These are phyloP conservation scores for Mycosphaerelloides madeirae DNA, from an alignment of 2,329 filamentous ascomycete genomes.

Conservation along the genomic window DNA sequence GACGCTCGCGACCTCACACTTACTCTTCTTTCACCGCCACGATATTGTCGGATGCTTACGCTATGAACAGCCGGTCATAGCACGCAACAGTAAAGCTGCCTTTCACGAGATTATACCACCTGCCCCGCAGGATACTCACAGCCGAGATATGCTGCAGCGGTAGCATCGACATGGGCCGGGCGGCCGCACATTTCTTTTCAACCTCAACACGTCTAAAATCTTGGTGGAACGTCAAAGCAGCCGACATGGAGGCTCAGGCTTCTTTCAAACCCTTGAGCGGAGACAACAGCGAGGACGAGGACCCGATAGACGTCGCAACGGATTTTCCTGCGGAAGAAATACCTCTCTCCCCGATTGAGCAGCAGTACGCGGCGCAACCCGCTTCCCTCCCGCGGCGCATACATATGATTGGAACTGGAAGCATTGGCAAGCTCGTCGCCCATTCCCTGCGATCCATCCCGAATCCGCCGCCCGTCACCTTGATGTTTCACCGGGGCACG, in stretches of 20 bases:
- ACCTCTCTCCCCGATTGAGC: constrained; percentile 24
- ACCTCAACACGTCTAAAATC: constrained; percentile 19
- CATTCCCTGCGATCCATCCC: constrained; percentile 61
- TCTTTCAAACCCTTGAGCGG: background rate
- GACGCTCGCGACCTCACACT: constrained; percentile 1
- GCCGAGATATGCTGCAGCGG: constrained; percentile 37
- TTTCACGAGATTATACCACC: constrained; percentile 40
- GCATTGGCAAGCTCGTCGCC: constrained; percentile 74
- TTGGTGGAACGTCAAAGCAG: constrained; percentile 18
- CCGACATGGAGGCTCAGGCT: background rate
- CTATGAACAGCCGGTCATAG: constrained; percentile 18
- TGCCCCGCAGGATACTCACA: constrained; percentile 44
- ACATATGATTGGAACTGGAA: constrained; percentile 75
- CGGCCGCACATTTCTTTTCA: constrained; percentile 32
- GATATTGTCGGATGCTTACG: background rate
- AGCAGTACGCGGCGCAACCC: constrained; percentile 25
- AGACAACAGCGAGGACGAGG: background rate
- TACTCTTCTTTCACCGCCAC: background rate
- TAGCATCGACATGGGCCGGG: constrained; percentile 42
- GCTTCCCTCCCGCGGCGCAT: constrained; percentile 49
- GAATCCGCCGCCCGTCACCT: constrained; percentile 66
- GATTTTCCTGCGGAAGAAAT: background rate
- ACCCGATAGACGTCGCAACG: background rate
- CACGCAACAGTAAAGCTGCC: constrained; percentile 39
- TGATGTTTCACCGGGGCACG: constrained; percentile 63